Base-by-base conservation (phyloP, 2,329 filamentous ascomycete genomes). In the Ceratocystis harringtonii region DNA sequence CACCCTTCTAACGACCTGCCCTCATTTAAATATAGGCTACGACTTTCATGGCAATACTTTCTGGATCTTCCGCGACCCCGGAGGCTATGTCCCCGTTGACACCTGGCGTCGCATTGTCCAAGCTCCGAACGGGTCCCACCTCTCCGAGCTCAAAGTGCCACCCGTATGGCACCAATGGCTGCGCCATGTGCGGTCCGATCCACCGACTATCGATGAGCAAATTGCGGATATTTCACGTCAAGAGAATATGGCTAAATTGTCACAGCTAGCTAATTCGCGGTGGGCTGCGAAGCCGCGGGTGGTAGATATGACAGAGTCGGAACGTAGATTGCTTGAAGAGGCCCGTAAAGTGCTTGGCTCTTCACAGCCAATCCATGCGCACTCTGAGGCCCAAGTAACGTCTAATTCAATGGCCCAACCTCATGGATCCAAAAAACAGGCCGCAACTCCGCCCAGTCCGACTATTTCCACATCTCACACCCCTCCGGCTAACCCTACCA, bases 141-240 rank as follows among this genome's bases (percentile, higher is more conserved):
- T 78, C 70, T 81, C 78, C 70, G 78, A 82, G 43, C 79, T 86
- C 64, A 74, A 74, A 65, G 83, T 87, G 67, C 76, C 80, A 63
- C 84, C 85, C 10, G 78, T 79, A 69, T 88, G 85, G 85, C 84
- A 87, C 74, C 84, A 87, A 71, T 88, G 85, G 85, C 77, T 88
- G 61, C 82, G 85, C 17, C 78, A 87, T 72, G 82, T 80, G 58
- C 81, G 85, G 22, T 68, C 71, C 1, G 72, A 79, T 0, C 76
- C 84, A 1, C 85, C 85, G 0, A 79, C 76, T 1, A 72, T 87
- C 10, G 73, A 74, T 0, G 85, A 88, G 72, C 83, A 86, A 72
- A 71, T 74, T 5, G 73, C 72, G 43, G 84, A 88, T 64, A 71
- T 82, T 0, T 71, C 72, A 10, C 78, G 85, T 30, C 81, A 79